Evolutionary conservation across 805 yeast genomes (phyloP), one percentile per base, ranked within the genome.

Genomic region (Starmerella vitae): DNA sequence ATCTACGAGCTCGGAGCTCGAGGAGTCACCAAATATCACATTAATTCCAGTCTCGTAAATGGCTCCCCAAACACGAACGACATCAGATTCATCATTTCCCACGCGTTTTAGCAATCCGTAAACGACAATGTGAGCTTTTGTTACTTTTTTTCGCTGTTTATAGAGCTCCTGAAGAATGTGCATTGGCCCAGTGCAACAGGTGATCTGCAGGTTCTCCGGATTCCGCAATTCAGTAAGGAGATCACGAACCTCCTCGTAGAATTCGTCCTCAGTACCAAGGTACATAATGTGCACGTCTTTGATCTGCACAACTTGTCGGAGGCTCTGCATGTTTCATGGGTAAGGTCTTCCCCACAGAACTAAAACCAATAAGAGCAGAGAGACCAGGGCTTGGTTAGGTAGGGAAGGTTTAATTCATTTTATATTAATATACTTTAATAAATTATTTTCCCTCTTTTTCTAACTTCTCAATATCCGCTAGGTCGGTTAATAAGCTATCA

Each of bases 401-500:
- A n/a, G n/a, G n/a, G n/a, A n/a, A n/a, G n/a, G n/a, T n/a, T n/a
- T n/a, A 24, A 24, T 24, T 24, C 27, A 13, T 24, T 24, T 24
- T 24, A 24, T 24, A 24, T 24, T 13, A 24, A 24, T 24, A 9
- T 24, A 13, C 8, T 13, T 24, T 24, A 24, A 24, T 9, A 24
- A 24, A 24, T 24, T 13, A 24, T n/a, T n/a, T n/a, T n/a, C n/a
- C n/a, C 26, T 12, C 26, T 7, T 12, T 22, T 10, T 27, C 30
- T 6, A 27, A 6, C 14, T 17, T 8, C 30, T 38, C 42, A 4
- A 32, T n/a, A 12, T 22, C 26, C 3, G 38, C 41, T 1, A 44
- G 27, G 21, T 54, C 58, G 10, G 29, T 29, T n/a, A 50, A 27
- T 5, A 51, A 37, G 14, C 39, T 38, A 30, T 50, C 55, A 13